Base-by-base conservation (phyloP, 2,329 filamentous ascomycete genomes). In the Pleomassaria siparia region DNA sequence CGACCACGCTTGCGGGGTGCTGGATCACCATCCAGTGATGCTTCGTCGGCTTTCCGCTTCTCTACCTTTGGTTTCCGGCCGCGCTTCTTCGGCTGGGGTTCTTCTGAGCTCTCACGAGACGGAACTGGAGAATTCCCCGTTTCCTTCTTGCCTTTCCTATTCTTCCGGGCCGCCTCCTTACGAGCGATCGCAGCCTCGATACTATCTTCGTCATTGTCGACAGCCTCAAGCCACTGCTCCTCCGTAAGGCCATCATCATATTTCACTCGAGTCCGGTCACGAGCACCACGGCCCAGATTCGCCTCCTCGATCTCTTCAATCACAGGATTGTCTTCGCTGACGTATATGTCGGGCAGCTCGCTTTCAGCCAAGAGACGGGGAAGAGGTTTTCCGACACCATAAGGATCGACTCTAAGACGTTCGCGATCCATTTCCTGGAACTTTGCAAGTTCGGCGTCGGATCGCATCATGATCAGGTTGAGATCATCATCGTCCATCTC, bases 401-500 rank as follows among this genome's bases (percentile, higher is more conserved):
- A 99, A 2, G 74, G 66, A 8, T 83, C 80, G 39, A 83, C 83
- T 51, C 75, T 82, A 9, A 75, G 62, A 47, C 94, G 83, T 49
- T 95, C 85, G 48, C 84, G 82, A 58, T 99, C 94, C 51, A 99
- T 83, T 59, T 86, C 76, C 64, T 91, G 88, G 82, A 99, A 99
- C 1, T 85, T 65, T 5, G 53, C 51, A 16, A 97, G 72, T 69
- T 99, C 94, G 0, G 86, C 78, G 8, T 96, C 92, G 36, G 80
- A 90, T 56, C 94, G 88, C 51, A 94, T 91, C 74, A 97, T 87
- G 51, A 99, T 88, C 76, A 94, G 79, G 66, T 99, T 99, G 56
- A 99, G 77, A 67, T 99, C 94, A 50, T 99, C 94, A 56, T 99
- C 94, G 58, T 99, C 94, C 89, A 97, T 96, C 71, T 99, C 94